Percentiles rank a stretch among this genome's conserved stretches.
Evolutionary conservation across 1,284 basidiomycete species (phyloP).

Genomic region (Ustilago xerochloae): DNA sequence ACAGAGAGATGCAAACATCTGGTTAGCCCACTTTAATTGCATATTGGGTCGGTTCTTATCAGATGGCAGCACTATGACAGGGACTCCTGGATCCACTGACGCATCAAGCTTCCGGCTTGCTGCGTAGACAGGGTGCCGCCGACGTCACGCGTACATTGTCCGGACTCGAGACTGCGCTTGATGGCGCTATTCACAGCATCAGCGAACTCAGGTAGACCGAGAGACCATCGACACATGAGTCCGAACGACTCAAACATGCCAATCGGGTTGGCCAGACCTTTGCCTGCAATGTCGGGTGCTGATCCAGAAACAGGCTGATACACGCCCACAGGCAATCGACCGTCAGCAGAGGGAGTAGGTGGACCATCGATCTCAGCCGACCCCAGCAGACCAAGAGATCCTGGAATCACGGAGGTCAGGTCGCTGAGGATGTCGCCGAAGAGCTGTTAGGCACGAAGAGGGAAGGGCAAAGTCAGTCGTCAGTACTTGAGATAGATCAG

Average conservation of each 20-base stretch:
- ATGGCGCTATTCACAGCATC: conserved; percentile 87
- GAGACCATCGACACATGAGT: conserved; percentile 92
- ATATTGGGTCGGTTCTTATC: too few species aligned
- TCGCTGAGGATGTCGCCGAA: conserved; percentile 52
- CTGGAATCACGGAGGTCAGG: conserved; percentile 44
- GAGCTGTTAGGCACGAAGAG: conserved; percentile 13
- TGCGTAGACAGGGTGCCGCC: conserved; percentile 81
- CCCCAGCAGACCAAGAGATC: conserved; percentile 79
- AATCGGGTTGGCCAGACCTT: conserved; percentile 94
- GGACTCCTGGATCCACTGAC: conserved; percentile 77
- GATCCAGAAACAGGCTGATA: conserved; percentile 85
- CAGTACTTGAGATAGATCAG: background rate
- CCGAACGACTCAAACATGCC: conserved; percentile 96
- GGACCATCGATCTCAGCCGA: conserved; percentile 95
- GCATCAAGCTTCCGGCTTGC: conserved; percentile 78
- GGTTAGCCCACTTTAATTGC: too few species aligned
- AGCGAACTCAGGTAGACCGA: conserved; percentile 80
- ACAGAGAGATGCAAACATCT: too few species aligned
- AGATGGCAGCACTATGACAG: conserved; percentile 74
- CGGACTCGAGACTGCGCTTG: conserved; percentile 84
- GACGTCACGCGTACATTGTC: conserved; percentile 85
- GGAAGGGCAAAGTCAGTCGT: background rate
- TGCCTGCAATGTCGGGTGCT: conserved; percentile 92
- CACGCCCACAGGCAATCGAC: conserved; percentile 74
- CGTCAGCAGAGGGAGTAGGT: conserved; percentile 71